Conservation (phyloP, 108 stramenopile species). For the Cyclostephanos invisitatus region DNA sequence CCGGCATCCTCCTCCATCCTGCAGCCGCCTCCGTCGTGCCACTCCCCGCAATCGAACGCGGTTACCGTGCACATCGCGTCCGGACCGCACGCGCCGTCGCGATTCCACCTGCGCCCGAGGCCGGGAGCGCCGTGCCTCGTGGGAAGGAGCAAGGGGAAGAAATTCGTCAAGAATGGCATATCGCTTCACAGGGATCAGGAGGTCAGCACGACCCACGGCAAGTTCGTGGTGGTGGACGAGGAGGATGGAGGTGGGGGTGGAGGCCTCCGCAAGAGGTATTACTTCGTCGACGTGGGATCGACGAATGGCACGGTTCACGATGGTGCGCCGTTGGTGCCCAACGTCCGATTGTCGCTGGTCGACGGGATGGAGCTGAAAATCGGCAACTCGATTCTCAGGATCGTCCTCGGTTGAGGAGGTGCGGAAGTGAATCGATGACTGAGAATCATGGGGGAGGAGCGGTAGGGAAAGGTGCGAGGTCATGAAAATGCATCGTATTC, state of each 20-base stretch:
- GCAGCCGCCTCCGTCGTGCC: not conserved
- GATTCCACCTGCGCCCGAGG: conserved; percentile 49
- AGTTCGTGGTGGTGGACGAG: conserved; percentile 49
- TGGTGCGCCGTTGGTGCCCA: conserved; percentile 45
- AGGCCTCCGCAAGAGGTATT: conserved; percentile 29
- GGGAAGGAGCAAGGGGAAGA: conserved; percentile 77
- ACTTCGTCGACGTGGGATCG: conserved; percentile 77
- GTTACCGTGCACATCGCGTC: conserved; percentile 51
- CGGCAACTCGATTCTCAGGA: conserved; percentile 49
- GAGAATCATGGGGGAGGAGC: too few species aligned
- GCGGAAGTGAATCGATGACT: too few species aligned
- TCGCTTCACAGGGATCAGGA: conserved; percentile 74
- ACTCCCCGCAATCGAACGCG: not conserved
- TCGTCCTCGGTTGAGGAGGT: conserved; percentile 17
- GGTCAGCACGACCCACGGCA: conserved; percentile 84
- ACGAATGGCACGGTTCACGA: conserved; percentile 71
- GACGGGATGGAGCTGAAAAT: conserved; percentile 58
- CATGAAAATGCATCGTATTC: too few species aligned
- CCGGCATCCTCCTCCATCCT: not conserved
- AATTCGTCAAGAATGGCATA: conserved; percentile 74
- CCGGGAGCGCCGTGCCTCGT: conserved; percentile 50
- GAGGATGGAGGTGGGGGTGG: conserved; percentile 7
- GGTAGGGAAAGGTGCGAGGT: too few species aligned
- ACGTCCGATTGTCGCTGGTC: conserved; percentile 39
- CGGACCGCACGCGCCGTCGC: conserved; percentile 60